Conservation (phyloP, 345 rosid genomes). For the Zanthoxylum bungeanum region DNA sequence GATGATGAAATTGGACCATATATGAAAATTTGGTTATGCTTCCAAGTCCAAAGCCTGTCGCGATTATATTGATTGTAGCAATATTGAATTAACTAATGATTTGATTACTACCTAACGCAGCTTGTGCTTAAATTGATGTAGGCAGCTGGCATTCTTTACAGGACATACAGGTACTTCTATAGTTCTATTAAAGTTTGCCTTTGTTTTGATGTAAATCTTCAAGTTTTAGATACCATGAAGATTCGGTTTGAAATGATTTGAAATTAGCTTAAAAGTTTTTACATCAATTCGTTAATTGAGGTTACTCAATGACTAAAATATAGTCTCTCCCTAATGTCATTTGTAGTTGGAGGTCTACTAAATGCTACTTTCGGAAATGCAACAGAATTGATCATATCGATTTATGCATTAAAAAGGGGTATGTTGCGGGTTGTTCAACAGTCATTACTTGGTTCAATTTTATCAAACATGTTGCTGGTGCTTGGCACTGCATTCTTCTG, state of each 20-base stretch:
- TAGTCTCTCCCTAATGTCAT: neutral
- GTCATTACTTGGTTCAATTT: conserved; percentile 47
- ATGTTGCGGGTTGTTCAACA: conserved; percentile 54
- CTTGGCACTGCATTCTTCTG: conserved; percentile 55
- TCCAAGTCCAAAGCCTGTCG: no score
- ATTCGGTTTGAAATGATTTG: neutral
- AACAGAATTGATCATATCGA: conserved; percentile 53
- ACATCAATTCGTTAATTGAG: neutral
- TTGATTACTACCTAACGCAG: conserved; percentile 7
- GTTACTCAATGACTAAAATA: neutral
- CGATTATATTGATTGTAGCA: neutral
- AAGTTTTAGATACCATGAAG: neutral
- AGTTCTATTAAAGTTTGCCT: no score
- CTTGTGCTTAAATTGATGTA: conserved; percentile 24
- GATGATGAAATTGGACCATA: neutral
- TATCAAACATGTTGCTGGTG: conserved; percentile 57
- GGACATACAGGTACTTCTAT: conserved; percentile 39
- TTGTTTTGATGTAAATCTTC: neutral
- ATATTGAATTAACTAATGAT: neutral
- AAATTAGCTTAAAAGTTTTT: no score
- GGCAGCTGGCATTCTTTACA: conserved; percentile 50
- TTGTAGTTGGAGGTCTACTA: conserved; percentile 51
- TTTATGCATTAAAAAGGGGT: conserved; percentile 37
- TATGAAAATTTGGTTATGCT: neutral
- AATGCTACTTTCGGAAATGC: conserved; percentile 54